Evolutionary conservation across 2,329 filamentous ascomycete species (phyloP).

Genomic region (Alternaria hordeiaustralica): DNA sequence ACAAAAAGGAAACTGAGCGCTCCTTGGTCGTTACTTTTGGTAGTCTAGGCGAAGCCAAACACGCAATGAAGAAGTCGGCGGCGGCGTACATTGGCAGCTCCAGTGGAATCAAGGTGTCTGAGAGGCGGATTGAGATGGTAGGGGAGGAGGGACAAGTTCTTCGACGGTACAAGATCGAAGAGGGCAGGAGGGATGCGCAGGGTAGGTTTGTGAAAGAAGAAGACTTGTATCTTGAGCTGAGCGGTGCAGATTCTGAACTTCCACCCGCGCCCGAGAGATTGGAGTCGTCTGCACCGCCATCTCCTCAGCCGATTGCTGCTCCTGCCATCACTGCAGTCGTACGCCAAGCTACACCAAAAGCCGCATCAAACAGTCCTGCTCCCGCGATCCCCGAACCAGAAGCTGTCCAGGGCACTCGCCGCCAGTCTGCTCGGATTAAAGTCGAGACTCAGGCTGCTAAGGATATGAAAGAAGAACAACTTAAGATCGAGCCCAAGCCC

Average conservation of each 20-base stretch:
- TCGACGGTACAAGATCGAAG: not conserved
- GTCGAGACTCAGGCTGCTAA: not conserved
- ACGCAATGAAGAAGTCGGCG: constrained; percentile 6
- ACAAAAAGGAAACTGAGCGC: not conserved
- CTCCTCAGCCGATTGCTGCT: not conserved
- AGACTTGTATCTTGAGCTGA: not conserved
- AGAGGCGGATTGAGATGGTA: constrained; percentile 4
- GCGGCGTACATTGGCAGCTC: not conserved
- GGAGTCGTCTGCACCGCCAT: not conserved
- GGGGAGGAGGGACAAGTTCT: not conserved
- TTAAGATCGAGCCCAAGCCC: not conserved
- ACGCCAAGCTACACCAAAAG: not conserved
- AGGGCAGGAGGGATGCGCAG: not conserved
- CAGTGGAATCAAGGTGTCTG: not conserved
- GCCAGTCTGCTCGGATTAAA: not conserved
- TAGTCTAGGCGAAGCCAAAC: not conserved
- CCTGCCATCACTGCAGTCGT: not conserved
- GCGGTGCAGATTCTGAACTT: not conserved
- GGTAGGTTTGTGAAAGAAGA: not conserved
- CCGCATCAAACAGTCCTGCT: not conserved
- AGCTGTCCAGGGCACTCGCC: not conserved
- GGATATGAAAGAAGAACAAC: not conserved
- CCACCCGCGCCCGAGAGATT: not conserved
- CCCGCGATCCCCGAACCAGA: not conserved
- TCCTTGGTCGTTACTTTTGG: constrained; percentile 5